Evolutionary conservation across 345 rosid species (phyloP), one percentile per base, ranked within the genome.

Genomic region (Alliaria petiolata): DNA sequence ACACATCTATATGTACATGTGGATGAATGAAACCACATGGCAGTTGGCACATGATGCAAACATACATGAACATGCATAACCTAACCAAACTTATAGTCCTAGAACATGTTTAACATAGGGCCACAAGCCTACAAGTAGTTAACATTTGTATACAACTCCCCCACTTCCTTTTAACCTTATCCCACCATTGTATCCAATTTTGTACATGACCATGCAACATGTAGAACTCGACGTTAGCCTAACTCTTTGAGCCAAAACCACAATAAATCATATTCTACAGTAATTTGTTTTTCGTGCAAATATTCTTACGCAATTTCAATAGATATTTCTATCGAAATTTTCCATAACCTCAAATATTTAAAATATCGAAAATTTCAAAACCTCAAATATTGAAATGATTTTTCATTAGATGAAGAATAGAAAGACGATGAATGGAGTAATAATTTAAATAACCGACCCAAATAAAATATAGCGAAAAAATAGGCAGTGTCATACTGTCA

Each of bases 201-300:
- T 36, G 74, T 69, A 68, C 74, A 77, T 74, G 72, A 50, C 82
- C 79, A 72, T 67, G 71, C 80, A 66, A 77, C 59, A 70, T 36
- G 58, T 67, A 72, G 83, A 67, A 28, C 50, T 75, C 66, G 76
- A 82, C 88, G 70, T 78, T 67, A 63, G 77, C 90, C 85, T 77
- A 82, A 81, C 68, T 72, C 74, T 28, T 20, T 17, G 0, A 46
- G 4, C 28, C 19, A 16, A 60, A 60, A 42, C 45, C 45, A 58
- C 17, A 38, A 25, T 17, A 33, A 33, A 31, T 2, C 10, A 16
- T 8, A 7, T 7, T 31, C 8, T 1, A 7, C 12, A 10, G 1
- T 22, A 22, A 22, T 22, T 22, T 22, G n/a, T n/a, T n/a, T 3
- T 22, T 22, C 25, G 25, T 22, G 3, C 25, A 22, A 22, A 22